Base-by-base conservation (phyloP, 331 rosid species). In the Dryas integrifolia region DNA sequence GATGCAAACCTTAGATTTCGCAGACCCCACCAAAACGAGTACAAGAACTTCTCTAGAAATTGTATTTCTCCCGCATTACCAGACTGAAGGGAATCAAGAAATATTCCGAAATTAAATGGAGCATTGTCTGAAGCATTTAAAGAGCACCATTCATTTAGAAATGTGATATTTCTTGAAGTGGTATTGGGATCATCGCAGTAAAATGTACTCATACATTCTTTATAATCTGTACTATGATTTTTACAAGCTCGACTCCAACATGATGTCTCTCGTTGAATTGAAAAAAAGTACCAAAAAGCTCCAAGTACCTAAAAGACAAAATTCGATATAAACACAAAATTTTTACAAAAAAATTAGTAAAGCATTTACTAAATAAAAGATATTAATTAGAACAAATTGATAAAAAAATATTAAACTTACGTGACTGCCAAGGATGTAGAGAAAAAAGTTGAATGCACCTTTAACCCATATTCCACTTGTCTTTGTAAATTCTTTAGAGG, bases 371-470 rank as follows among this genome's bases (percentile, higher is more conserved):
- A 9, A 9, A 48, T 5, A 40, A 11, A 10, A n/a, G 4, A 46
- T 18, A 15, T 44, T 5, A n/a, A 50, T 8, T 0, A 3, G 24
- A 21, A 21, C 24, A 21, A 21, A 21, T 21, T 21, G 24, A 48
- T 38, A 2, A 3, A 0, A 50, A 43, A 24, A 10, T 40, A 21
- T n/a, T 18, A 58, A 53, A 65, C 81, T 76, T 70, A 81, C 85
- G 7, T 81, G 85, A 72, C 85, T 76, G 1, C 81, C 78, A 61
- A 81, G 70, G 21, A 75, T 65, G 75, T 76, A 80, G 66, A 80
- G 80, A 26, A 80, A 66, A 55, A 76, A 72, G 13, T 81, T 81
- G 55, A 72, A 60, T 50, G 52, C 75, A 46, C 80, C 75, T 67
- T 44, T 74, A n/a, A 69, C 65, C 85, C 85, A 81, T 43, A 35